Evolutionary conservation across 441 rosid genomes (phyloP).

Genomic region (Pelargonium fulgidum): DNA sequence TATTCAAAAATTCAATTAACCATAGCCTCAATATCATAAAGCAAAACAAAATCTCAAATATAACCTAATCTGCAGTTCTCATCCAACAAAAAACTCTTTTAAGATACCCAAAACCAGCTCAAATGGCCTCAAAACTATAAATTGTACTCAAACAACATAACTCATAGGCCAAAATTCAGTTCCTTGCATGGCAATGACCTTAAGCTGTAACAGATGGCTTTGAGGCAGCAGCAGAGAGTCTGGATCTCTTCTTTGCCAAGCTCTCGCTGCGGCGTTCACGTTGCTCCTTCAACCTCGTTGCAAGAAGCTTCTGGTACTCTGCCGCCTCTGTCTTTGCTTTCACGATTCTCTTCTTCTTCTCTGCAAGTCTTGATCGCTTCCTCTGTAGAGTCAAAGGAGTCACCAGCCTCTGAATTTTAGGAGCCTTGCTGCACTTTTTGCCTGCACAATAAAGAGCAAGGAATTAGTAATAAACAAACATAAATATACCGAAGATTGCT

Average conservation of each 20-base stretch:
- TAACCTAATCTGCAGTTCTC: no score
- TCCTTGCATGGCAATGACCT: no score
- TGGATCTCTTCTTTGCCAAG: conserved; percentile 63
- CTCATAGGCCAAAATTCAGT: no score
- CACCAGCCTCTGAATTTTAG: conserved; percentile 64
- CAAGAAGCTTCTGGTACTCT: conserved; percentile 61
- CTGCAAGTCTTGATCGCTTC: conserved; percentile 54
- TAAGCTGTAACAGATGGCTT: conserved; percentile 36
- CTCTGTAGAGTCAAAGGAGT: conserved; percentile 60
- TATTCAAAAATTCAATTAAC: no score
- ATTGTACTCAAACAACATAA: no score
- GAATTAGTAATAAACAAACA: no score
- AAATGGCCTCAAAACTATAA: no score
- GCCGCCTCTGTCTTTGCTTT: conserved; percentile 66
- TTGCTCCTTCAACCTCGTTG: conserved; percentile 59
- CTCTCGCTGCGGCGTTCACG: conserved; percentile 62
- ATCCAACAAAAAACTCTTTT: no score
- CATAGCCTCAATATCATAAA: no score
- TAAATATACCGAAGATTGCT: no score
- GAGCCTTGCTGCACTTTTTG: conserved; percentile 58
- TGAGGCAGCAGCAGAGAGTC: conserved; percentile 49
- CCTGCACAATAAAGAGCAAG: conserved; percentile 24
- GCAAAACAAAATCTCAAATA: no score
- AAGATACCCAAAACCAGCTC: no score
- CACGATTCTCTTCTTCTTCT: conserved; percentile 58